Conservation (phyloP, 1,284 basidiomycete genomes). For the Trametes hirsuta region DNA sequence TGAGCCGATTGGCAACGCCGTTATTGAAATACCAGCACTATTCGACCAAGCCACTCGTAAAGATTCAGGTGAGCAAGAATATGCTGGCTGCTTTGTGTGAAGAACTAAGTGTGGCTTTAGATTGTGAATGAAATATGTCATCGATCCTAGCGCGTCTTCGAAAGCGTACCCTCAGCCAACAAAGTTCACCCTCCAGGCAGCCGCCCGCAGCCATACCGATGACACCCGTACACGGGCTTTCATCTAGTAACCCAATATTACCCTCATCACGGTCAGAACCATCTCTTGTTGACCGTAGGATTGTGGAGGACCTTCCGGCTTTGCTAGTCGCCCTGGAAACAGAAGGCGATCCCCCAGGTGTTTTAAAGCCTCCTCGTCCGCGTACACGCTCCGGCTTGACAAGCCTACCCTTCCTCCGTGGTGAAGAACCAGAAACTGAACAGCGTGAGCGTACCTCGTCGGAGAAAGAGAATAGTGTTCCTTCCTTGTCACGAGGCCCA, state of each 20-base stretch:
- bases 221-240: neutral
- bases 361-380: slow-evolving; percentile 28
- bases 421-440: neutral
- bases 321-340: slow-evolving; percentile 28
- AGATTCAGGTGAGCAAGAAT: too few species aligned
- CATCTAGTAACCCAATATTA: neutral
- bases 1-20: too few species aligned
- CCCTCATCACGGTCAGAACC: slow-evolving; percentile 19
- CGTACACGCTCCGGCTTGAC: slow-evolving; percentile 23
- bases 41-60: too few species aligned
- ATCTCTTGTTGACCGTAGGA: slow-evolving; percentile 25
- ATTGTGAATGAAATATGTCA: slow-evolving; percentile 29
- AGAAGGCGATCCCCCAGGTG: slow-evolving; percentile 10
- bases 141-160: slow-evolving; percentile 44
- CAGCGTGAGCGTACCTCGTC: neutral
- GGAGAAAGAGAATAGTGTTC: slow-evolving; percentile 16
- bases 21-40: too few species aligned
- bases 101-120: too few species aligned
- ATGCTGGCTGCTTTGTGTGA: too few species aligned
- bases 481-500: neutral
- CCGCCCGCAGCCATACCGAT: slow-evolving; percentile 4
- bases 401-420: slow-evolving; percentile 1
- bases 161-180: slow-evolving; percentile 35
- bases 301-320: slow-evolving; percentile 29
- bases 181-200: slow-evolving; percentile 25